phyloP scores from a whole-genome alignment of 2,329 filamentous ascomycete species.

The Lachnellula hyalina region DNA sequence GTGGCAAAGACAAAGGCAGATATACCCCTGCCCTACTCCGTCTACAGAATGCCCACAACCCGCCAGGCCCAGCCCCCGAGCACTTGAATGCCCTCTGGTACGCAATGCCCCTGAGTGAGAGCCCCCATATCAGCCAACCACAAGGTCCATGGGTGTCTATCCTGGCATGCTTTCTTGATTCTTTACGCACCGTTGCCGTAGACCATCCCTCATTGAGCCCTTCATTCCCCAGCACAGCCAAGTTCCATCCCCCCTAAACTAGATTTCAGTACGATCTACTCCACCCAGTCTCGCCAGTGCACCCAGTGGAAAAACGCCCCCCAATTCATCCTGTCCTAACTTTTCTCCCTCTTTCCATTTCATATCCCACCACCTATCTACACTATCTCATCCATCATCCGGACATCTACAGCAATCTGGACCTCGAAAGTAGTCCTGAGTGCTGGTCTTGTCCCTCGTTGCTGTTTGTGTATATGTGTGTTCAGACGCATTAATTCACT shows the following conservation, averaged over 20 bases:
- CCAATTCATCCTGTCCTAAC: not conserved
- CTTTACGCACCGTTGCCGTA: not conserved
- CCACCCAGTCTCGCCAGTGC: not conserved
- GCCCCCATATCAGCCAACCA: too few species aligned
- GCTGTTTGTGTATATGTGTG: not conserved
- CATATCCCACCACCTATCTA: slow-evolving; percentile 10
- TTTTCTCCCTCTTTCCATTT: slow-evolving; percentile 6
- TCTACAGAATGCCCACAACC: too few species aligned
- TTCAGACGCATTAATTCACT: not conserved
- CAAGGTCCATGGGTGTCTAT: too few species aligned
- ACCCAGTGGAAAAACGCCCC: slow-evolving; percentile 1
- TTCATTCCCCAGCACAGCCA: slow-evolving; percentile 16
- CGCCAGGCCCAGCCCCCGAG: too few species aligned
- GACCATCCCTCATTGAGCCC: slow-evolving; percentile 10
- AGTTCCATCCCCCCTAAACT: slow-evolving; percentile 4
- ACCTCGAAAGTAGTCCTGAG: slow-evolving; percentile 2
- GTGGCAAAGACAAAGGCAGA: too few species aligned
- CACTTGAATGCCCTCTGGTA: too few species aligned
- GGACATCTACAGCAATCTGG: not conserved
- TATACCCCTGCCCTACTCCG: too few species aligned
- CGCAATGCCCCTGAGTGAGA: too few species aligned
- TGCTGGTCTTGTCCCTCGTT: slow-evolving; percentile 7
- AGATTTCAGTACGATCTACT: slow-evolving; percentile 6
- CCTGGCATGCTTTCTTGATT: not conserved
- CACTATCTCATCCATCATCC: slow-evolving; percentile 7